Base-by-base conservation (phyloP, 768 basidiomycete genomes). In the Rhodotorula babjevae region DNA sequence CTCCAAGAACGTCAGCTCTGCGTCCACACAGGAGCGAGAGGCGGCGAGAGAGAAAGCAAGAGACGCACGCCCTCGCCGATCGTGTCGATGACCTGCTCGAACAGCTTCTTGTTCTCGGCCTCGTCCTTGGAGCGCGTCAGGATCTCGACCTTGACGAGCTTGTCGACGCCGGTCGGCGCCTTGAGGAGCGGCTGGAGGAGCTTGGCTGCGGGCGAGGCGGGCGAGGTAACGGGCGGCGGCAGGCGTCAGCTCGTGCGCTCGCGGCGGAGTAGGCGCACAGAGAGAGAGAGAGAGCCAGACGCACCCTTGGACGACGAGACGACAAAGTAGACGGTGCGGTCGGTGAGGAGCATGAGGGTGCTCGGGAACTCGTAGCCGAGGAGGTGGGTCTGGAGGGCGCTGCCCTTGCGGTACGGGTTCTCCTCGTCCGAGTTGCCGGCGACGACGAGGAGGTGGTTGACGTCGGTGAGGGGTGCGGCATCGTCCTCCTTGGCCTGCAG, bases 321-420 rank as follows among this genome's bases (percentile, higher is more conserved):
- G 40, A 96, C 82, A 53, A 97, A 89, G 47, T 84, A 83, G 29
- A 98, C 82, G 78, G 86, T 90, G 65, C 68, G 84, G 78, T 89
- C 89, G 68, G 88, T 85, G 78, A 98, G 90, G 29, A 97, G 83
- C 69, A 94, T 85, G 42, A 97, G 84, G 0, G 95, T 97, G 0
- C 93, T 92, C 5, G 95, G 96, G 79, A 98, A 98, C 81, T 99
- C 95, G 81, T 93, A 98, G 23, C 94, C 95, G 52, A 98, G 86
- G 27, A 99, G 84, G 91, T 93, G 96, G 79, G 93, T 94, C 95
- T 96, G 95, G 71, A 97, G 86, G 53, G 92, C 92, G 36, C 90
- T 90, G 19, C 93, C 91, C 80, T 93, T 95, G 70, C 89, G 87
- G 77, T 92, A 87, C n/a, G 90, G 88, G 77, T 91, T 90, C 76